Conservation (phyloP, 164 flowering plant species). For the Berberis vulgaris region DNA sequence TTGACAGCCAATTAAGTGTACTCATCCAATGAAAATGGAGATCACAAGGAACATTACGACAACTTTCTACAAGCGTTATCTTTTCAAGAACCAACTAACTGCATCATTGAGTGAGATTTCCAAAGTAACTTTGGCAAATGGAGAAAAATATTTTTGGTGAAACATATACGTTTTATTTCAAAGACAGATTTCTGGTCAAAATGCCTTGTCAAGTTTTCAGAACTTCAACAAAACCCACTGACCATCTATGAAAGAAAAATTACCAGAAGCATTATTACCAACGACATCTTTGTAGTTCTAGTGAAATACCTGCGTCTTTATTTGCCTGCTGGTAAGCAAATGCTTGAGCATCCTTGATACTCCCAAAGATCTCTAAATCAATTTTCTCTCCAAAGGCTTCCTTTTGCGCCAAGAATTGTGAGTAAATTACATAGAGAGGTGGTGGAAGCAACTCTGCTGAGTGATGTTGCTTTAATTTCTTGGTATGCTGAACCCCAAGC, state of each 20-base stretch:
- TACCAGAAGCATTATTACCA: neutral
- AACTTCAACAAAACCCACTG: no score
- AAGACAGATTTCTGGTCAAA: no score
- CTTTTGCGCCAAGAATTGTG: slow-evolving; percentile 85
- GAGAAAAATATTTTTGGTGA: no score
- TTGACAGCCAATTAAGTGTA: neutral
- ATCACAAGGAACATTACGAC: neutral
- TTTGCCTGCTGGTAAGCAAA: slow-evolving; percentile 80
- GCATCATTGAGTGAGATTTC: no score
- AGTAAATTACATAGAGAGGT: slow-evolving; percentile 80
- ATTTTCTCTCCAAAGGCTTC: slow-evolving; percentile 94
- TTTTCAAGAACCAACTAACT: no score
- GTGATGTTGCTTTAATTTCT: slow-evolving; percentile 78
- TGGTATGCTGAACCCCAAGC: slow-evolving; percentile 69
- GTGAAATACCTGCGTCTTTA: slow-evolving; percentile 53
- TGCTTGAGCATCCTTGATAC: slow-evolving; percentile 82
- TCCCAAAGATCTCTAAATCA: slow-evolving; percentile 82
- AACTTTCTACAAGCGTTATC: neutral
- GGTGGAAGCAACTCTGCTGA: slow-evolving; percentile 93
- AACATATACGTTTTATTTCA: no score
- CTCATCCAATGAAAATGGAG: no score
- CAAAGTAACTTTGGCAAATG: no score
- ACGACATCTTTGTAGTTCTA: neutral
- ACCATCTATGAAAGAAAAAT: no score
- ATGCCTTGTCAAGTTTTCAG: no score